These are phyloP conservation scores for Podila verticillata DNA, from an alignment of 192 early-diverging fungal species.

Conservation along the genomic window DNA sequence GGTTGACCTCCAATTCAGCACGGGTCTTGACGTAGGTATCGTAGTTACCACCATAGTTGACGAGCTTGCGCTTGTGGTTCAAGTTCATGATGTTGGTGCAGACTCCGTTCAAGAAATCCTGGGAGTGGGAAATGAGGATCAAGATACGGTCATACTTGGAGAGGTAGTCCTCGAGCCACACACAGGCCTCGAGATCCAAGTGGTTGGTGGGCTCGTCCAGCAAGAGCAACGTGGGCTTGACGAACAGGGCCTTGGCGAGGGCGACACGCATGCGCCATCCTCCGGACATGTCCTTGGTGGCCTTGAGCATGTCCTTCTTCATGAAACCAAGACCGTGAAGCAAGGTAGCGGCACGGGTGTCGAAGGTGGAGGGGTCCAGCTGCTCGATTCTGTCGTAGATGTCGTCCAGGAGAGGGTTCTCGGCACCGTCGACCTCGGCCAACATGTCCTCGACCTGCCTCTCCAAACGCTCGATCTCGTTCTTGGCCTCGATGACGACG, in stretches of 20 bases:
- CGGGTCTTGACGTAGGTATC: constrained; percentile 96
- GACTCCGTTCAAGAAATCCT: constrained; percentile 94
- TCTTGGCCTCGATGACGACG: constrained; percentile 89
- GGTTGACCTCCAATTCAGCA: constrained; percentile 95
- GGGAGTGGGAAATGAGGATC: constrained; percentile 91
- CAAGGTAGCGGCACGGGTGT: constrained; percentile 89
- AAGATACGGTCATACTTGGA: constrained; percentile 82
- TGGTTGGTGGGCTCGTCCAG: constrained; percentile 95
- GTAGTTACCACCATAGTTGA: constrained; percentile 98
- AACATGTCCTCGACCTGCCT: constrained; percentile 91
- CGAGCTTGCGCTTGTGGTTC: constrained; percentile 87
- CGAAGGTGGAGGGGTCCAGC: constrained; percentile 95
- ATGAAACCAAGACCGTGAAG: constrained; percentile 95
- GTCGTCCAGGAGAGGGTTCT: constrained; percentile 89
- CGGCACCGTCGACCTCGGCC: constrained; percentile 79
- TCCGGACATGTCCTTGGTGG: constrained; percentile 97
- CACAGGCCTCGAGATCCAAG: constrained; percentile 92
- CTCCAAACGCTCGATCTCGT: constrained; percentile 93
- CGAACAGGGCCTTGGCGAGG: constrained; percentile 95
- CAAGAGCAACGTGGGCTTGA: constrained; percentile 87
- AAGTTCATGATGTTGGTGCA: constrained; percentile 96
- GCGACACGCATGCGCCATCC: constrained; percentile 99
- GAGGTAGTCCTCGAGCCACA: constrained; percentile 97
- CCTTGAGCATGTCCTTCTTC: constrained; percentile 86
- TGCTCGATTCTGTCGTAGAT: constrained; percentile 96